phyloP scores from a whole-genome alignment of 1,284 basidiomycete genomes.

The Cryptococcus sp. region DNA sequence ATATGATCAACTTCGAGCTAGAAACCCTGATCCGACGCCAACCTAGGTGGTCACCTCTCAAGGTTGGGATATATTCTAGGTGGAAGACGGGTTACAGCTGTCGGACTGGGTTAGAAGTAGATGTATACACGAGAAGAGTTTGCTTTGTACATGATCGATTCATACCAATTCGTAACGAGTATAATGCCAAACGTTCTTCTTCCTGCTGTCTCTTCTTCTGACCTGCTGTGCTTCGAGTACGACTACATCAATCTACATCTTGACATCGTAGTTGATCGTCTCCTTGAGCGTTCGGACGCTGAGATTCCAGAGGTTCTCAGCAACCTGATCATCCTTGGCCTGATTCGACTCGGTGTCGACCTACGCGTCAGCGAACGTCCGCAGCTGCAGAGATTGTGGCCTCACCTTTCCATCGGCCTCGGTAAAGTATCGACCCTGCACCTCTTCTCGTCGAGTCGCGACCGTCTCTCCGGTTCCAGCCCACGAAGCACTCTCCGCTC shows the following conservation, averaged over 20 bases:
- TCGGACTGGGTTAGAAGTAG: not conserved
- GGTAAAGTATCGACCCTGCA: slow-evolving; percentile 31
- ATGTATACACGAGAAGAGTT: not conserved
- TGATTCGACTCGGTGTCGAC: slow-evolving; percentile 32
- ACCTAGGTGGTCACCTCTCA: not conserved
- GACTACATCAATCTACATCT: slow-evolving; percentile 19
- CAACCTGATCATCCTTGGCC: slow-evolving; percentile 29
- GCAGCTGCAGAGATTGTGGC: not conserved
- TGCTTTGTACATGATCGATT: not conserved
- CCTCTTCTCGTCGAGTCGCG: slow-evolving; percentile 22
- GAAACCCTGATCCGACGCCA: slow-evolving; percentile 1
- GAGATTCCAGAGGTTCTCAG: slow-evolving; percentile 33
- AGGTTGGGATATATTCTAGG: too few species aligned
- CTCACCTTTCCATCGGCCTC: slow-evolving; percentile 35
- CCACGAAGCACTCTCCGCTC: slow-evolving; percentile 36
- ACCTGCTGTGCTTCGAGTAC: too few species aligned
- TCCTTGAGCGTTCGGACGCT: slow-evolving; percentile 32
- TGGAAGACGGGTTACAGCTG: too few species aligned
- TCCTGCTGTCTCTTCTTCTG: not conserved
- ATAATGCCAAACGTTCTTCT: not conserved
- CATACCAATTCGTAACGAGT: not conserved
- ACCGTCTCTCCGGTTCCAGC: slow-evolving; percentile 23
- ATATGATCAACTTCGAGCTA: slow-evolving; percentile 5
- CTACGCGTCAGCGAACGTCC: too few species aligned
- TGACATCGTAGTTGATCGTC: slow-evolving; percentile 30